Conservation (phyloP, 805 yeast species). For the Saccharomyces jurei region DNA sequence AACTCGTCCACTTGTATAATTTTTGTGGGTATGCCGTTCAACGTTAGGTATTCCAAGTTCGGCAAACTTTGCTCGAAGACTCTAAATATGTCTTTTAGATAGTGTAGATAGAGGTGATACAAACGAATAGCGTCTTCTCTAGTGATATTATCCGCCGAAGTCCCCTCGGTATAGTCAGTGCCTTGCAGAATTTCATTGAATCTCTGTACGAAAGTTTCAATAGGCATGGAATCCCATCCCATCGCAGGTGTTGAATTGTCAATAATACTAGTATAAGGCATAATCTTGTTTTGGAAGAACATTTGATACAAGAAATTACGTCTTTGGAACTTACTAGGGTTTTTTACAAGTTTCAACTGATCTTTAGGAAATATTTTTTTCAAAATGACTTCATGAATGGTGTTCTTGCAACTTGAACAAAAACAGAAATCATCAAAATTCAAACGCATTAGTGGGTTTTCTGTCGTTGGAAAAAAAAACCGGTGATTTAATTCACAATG, state of each 20-base stretch:
- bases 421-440: neutral
- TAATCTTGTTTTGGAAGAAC: conserved; percentile 25
- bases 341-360: conserved; percentile 6
- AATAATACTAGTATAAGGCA: conserved; percentile 33
- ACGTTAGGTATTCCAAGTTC: conserved; percentile 24
- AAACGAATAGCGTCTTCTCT: conserved; percentile 24
- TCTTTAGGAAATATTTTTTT: conserved; percentile 25
- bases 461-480: neutral
- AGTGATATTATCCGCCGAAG: conserved; percentile 5
- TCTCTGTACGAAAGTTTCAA: conserved; percentile 7
- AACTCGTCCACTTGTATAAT: conserved; percentile 19
- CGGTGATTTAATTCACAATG: neutral
- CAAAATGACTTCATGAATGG: conserved; percentile 21
- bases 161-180: neutral
- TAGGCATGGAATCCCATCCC: conserved; percentile 28
- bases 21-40: conserved; percentile 31
- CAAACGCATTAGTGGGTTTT: neutral
- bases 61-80: conserved; percentile 27
- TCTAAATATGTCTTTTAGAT: conserved; percentile 27
- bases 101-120: conserved; percentile 31
- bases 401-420: conserved; percentile 23
- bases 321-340: conserved; percentile 17
- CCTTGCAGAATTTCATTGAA: neutral
- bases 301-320: conserved; percentile 28
- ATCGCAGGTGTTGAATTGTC: conserved; percentile 33